Percentiles rank a stretch among this genome's conserved stretches.
phyloP scores from a whole-genome alignment of 164 flowering plant species.

The Kalanchoe fedtschenkoi region DNA sequence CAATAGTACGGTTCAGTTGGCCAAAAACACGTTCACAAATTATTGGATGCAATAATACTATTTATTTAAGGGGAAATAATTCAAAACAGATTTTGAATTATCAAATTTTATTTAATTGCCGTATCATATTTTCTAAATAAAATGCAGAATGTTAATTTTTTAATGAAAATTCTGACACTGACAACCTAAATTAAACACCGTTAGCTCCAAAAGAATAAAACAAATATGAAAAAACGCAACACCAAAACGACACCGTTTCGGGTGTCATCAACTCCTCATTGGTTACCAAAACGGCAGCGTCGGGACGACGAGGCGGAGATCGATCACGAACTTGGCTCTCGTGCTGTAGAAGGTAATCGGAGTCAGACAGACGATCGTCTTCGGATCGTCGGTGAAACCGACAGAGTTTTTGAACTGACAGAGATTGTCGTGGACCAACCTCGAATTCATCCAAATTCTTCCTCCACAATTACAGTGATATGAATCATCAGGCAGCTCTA shows the following conservation, averaged over 20 bases:
- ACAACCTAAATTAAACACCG: too few species aligned
- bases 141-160: too few species aligned
- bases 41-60: too few species aligned
- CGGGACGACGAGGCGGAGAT: slow-evolving; percentile 48
- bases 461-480: slow-evolving; percentile 58
- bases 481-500: slow-evolving; percentile 21
- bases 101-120: too few species aligned
- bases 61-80: too few species aligned
- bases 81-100: too few species aligned
- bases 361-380: slow-evolving; percentile 42
- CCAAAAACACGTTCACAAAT: too few species aligned
- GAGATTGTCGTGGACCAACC: slow-evolving; percentile 48
- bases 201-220: too few species aligned
- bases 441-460: slow-evolving; percentile 43
- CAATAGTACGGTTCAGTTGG: too few species aligned
- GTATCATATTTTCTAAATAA: too few species aligned
- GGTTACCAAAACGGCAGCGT: slow-evolving; percentile 54
- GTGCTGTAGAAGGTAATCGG: slow-evolving; percentile 45
- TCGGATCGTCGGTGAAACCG: slow-evolving; percentile 51
- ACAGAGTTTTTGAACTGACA: slow-evolving; percentile 57
- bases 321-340: slow-evolving; percentile 30
- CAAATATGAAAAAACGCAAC: too few species aligned
- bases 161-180: too few species aligned
- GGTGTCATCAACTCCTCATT: slow-evolving; percentile 38
- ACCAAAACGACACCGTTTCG: slow-evolving; percentile 36